Evolutionary conservation across 805 yeast genomes (phyloP), one percentile per base, ranked within the genome.

Genomic region (Starmerella sirachaensis): DNA sequence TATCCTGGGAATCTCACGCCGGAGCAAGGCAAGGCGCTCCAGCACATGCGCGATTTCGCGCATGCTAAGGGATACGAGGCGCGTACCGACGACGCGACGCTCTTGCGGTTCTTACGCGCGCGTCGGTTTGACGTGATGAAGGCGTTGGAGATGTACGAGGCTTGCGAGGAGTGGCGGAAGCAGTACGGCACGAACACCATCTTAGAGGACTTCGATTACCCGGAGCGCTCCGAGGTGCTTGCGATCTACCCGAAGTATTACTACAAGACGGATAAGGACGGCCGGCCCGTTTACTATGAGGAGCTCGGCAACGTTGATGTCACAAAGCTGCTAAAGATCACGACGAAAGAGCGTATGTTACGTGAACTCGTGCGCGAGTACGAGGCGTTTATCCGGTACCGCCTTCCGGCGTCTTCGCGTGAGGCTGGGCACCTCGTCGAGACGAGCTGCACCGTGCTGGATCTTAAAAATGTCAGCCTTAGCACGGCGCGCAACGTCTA

Each of bases 361-460:
- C 78, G 80, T 64, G 91, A 91, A 62, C 69, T 91, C 53, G 95
- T 86, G 38, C 85, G 95, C 94, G 98, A 91, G 64, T 91, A 91
- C 61, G 98, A 91, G 67, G 70, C 93, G 29, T 85, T 91, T 59
- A 77, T 76, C 40, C 69, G 66, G 48, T 75, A 72, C 63, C 75
- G 98, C 59, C 69, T 91, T 51, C 94, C 97, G 21, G 97, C 97
- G 7, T 83, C 94, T 54, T 83, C 95, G 9, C 79, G 97, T 63
- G 70, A 75, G 58, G 68, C 68, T 17, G 86, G 85, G 23, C 59
- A 64, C 47, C 66, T 91, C 45, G 76, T 88, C 38, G 98, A 91
- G 68, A 91, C 98, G 14, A 83, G 95, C 5, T 91, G 98, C 66
- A 88, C 97, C 26, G 81, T 91, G 51, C 66, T 91, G 67, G 98